Percentiles rank a stretch among this genome's conserved stretches.
phyloP scores from a whole-genome alignment of 2,329 filamentous ascomycete genomes.

The Fusarium buxicola region DNA sequence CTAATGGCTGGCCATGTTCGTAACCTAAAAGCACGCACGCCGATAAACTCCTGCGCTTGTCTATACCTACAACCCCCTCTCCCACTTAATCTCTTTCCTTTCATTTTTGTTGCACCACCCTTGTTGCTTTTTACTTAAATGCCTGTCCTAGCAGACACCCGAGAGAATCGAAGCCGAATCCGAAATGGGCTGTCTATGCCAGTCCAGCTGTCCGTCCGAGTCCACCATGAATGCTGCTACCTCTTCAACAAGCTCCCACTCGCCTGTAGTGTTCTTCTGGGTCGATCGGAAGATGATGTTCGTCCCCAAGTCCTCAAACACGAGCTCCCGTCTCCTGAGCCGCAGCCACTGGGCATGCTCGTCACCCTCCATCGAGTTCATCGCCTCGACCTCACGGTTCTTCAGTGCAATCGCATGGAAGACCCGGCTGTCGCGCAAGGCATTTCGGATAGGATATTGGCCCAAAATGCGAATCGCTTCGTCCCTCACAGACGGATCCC shows the following conservation, averaged over 20 bases:
- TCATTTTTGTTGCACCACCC: background rate
- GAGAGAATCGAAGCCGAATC: conserved; percentile 46
- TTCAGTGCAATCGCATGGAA: conserved; percentile 54
- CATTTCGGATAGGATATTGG: conserved; percentile 57
- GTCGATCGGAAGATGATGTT: conserved; percentile 54
- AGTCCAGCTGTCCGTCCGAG: conserved; percentile 48
- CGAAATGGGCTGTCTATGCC: conserved; percentile 53
- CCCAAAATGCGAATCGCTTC: conserved; percentile 56
- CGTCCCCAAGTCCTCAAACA: conserved; percentile 54
- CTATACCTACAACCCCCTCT: background rate
- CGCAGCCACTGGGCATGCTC: conserved; percentile 54
- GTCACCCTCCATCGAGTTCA: conserved; percentile 48
- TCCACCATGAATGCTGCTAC: conserved; percentile 48
- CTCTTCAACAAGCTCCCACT: conserved; percentile 56
- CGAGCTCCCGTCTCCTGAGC: conserved; percentile 52
- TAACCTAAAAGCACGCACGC: conserved; percentile 22
- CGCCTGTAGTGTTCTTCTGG: conserved; percentile 48
- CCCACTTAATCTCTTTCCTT: too few species aligned
- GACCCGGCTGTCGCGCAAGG: conserved; percentile 56
- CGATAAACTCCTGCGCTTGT: conserved; percentile 29
- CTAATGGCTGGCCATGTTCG: background rate
- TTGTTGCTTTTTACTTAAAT: background rate
- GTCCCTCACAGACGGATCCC: conserved; percentile 53
- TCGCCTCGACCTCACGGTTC: conserved; percentile 52
- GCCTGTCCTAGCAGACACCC: conserved; percentile 31